Base-by-base conservation (phyloP, 805 yeast species). In the Kurtzmaniella cleridarum region DNA sequence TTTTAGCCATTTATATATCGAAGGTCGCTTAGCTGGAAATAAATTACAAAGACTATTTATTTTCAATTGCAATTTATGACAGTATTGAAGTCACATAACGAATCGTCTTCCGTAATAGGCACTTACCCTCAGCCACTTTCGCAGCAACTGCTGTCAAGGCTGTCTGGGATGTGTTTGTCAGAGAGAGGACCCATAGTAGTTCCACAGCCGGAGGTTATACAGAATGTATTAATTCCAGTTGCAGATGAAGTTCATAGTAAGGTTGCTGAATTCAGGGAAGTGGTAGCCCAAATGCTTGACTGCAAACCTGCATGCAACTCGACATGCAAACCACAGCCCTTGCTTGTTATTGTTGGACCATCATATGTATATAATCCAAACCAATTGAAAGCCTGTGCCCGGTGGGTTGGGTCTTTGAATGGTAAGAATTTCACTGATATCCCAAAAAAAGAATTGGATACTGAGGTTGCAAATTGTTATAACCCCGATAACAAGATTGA, bases 121-220 rank as follows among this genome's bases (percentile, higher is more conserved):
- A 8, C 8, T 5, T 15, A 32, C 7, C 16, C 14, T 9, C 17
- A n/a, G 9, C 16, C 14, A 7, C 14, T 15, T 14, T 14, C 14
- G 16, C 13, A 20, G 24, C 24, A 20, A 20, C 24, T 20, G 24
- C 24, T 20, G 24, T 20, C 24, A 20, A 27, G 38, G 27, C 17
- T 34, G 6, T 53, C 57, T 1, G 56, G 57, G 3, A 43, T 53
- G 14, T 46, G 50, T 31, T 35, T 48, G 9, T 42, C 52, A 42
- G 68, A 58, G 38, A 50, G 53, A 32, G 69, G 69, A 8, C 59
- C 60, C 17, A 54, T 59, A 30, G 59, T 67, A 1, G 57, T 69
- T 16, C 64, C 71, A 3, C 71, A 64, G 43, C 75, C 76, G 0
- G 73, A 69, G 41, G 64, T 69, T 7, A 53, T 69, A 6, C 75